Conservation (phyloP, 345 rosid genomes). For the Eucalyptus victrix region DNA sequence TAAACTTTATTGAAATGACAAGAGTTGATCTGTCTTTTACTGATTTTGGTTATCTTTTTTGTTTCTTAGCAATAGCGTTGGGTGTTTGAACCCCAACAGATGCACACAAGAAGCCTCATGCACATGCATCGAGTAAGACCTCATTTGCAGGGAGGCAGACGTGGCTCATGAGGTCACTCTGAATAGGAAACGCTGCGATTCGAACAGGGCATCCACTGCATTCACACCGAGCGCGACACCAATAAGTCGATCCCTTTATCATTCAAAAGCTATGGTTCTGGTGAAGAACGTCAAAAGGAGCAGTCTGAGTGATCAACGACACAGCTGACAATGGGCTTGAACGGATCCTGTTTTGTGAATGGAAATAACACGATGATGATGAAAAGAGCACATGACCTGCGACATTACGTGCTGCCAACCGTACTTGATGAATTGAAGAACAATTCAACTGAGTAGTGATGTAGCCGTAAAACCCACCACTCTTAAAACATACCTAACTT, state of each 20-base stretch:
- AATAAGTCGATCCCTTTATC: background rate
- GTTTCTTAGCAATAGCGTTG: background rate
- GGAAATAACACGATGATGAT: background rate
- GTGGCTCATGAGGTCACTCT: background rate
- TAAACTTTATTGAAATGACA: background rate
- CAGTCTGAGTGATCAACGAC: background rate
- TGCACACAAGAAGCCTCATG: background rate
- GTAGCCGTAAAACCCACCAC: background rate
- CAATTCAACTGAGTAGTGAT: background rate
- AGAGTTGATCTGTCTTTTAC: background rate
- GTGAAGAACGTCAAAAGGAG: background rate
- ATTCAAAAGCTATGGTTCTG: background rate
- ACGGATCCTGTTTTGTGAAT: background rate
- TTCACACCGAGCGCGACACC: background rate
- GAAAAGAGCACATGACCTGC: background rate
- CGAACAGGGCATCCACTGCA: background rate
- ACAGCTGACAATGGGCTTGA: background rate
- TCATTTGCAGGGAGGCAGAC: background rate
- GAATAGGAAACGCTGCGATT: background rate
- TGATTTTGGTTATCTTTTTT: background rate
- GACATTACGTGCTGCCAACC: background rate
- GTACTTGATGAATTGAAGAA: background rate
- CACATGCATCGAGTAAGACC: background rate
- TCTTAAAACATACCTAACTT: background rate
- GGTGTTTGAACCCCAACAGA: background rate